Evolutionary conservation across 2,329 filamentous ascomycete genomes (phyloP).

Genomic region (Allantophomopsis cytisporea): DNA sequence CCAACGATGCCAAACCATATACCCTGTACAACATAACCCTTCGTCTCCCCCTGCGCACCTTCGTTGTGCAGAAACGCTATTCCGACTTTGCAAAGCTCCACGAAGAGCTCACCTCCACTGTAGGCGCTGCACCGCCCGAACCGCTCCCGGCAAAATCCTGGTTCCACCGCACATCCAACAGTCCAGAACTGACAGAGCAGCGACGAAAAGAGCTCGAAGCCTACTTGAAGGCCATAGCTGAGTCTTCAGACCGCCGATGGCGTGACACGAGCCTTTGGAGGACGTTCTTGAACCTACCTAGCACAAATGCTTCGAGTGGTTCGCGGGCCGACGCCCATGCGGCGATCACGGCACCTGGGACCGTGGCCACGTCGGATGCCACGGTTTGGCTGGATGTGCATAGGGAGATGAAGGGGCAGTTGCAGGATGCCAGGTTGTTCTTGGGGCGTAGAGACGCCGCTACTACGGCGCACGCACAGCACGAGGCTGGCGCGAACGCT

Average conservation of each 20-base stretch:
- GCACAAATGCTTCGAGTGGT: conserved; percentile 17
- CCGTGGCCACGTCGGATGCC: conserved; percentile 37
- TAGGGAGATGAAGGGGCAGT: conserved; percentile 54
- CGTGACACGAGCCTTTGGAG: conserved; percentile 61
- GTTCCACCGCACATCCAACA: conserved; percentile 60
- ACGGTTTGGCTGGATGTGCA: conserved; percentile 68
- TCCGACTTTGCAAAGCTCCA: conserved; percentile 65
- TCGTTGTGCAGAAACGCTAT: conserved; percentile 69
- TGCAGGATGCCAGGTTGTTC: conserved; percentile 53
- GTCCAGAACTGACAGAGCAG: conserved; percentile 54
- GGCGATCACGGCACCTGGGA: conserved; percentile 22
- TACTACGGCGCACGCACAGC: conserved; percentile 32
- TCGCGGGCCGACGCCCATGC: conserved; percentile 3
- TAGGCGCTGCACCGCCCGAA: conserved; percentile 49
- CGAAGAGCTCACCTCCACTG: conserved; percentile 40
- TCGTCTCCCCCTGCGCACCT: conserved; percentile 62
- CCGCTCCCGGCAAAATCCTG: conserved; percentile 63
- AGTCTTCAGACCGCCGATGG: conserved; percentile 63
- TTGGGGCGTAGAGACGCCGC: conserved; percentile 57
- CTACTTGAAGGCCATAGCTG: conserved; percentile 61
- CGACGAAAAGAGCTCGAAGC: conserved; percentile 55
- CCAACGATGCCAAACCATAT: conserved; percentile 41
- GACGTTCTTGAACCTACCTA: conserved; percentile 57
- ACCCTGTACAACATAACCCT: conserved; percentile 71
- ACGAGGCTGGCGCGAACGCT: conserved; percentile 59